phyloP scores from a whole-genome alignment of 2,329 filamentous ascomycete genomes.

The Cytospora piceae region DNA sequence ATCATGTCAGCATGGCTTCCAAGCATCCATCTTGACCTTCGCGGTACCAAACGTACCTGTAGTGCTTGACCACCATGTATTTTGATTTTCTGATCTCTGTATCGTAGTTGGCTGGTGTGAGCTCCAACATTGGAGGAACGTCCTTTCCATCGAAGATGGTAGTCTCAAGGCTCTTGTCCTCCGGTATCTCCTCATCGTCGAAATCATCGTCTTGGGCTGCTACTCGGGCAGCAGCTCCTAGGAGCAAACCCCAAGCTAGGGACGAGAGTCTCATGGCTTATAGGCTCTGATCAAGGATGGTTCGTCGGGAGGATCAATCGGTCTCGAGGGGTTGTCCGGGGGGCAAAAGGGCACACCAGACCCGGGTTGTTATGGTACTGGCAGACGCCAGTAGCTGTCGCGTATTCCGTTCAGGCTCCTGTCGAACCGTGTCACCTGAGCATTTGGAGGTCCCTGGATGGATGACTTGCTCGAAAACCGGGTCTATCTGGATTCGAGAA shows the following conservation, averaged over 20 bases:
- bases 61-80: conserved; percentile 65
- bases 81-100: conserved; percentile 57
- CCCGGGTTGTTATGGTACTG: conserved; percentile 20
- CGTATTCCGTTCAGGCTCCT: conserved; percentile 16
- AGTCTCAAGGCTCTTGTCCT: conserved; percentile 42
- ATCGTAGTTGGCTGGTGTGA: conserved; percentile 62
- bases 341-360: conserved; percentile 15
- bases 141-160: conserved; percentile 69
- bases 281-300: conserved; percentile 15
- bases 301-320: conserved; percentile 3
- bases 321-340: neutral
- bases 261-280: conserved; percentile 49
- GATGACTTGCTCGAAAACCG: neutral
- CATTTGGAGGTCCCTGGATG: conserved; percentile 15
- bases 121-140: conserved; percentile 67
- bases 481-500: conserved; percentile 6
- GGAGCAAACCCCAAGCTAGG: conserved; percentile 46
- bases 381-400: conserved; percentile 25
- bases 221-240: conserved; percentile 50
- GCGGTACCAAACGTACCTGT: conserved; percentile 57
- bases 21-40: conserved; percentile 17
- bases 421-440: conserved; percentile 12
- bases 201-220: conserved; percentile 33
- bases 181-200: conserved; percentile 42
- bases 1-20: conserved; percentile 36